These are phyloP conservation scores for Fusarium lyarnte DNA, from an alignment of 2,329 filamentous ascomycete species.

Conservation along the genomic window DNA sequence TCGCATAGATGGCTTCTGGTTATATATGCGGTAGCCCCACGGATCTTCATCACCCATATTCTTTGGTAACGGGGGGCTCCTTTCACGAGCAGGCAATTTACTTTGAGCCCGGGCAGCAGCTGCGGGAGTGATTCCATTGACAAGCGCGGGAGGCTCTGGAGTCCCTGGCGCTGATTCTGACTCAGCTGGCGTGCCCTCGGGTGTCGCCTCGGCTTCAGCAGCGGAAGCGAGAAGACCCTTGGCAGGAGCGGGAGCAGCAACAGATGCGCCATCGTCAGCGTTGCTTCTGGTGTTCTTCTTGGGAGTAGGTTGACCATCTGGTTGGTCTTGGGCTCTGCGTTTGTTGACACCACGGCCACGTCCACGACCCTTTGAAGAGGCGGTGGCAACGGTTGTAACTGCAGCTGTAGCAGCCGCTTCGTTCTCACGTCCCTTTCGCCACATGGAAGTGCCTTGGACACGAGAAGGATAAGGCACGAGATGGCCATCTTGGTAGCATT, in stretches of 20 bases:
- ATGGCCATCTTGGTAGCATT: conserved; percentile 52
- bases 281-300: conserved; percentile 57
- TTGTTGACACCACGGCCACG: conserved; percentile 53
- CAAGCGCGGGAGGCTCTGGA: conserved; percentile 46
- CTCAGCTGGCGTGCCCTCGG: conserved; percentile 48
- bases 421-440: conserved; percentile 49
- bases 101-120: conserved; percentile 41
- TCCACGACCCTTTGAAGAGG: conserved; percentile 45
- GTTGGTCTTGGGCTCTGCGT: conserved; percentile 61
- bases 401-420: conserved; percentile 50
- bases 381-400: conserved; percentile 39
- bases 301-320: conserved; percentile 59
- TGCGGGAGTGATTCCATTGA: conserved; percentile 41
- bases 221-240: conserved; percentile 54
- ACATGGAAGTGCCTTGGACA: conserved; percentile 55
- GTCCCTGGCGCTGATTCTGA: conserved; percentile 51
- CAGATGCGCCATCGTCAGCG: conserved; percentile 44
- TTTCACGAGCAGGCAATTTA: conserved; percentile 48
- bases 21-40: conserved; percentile 59
- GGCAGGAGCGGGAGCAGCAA: conserved; percentile 44
- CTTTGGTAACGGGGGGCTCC: conserved; percentile 52
- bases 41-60: conserved; percentile 60
- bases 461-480: conserved; percentile 58
- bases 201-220: conserved; percentile 49
- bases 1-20: conserved; percentile 52